Base-by-base conservation (phyloP, 2,329 filamentous ascomycete species). In the Penicillium frequentans region DNA sequence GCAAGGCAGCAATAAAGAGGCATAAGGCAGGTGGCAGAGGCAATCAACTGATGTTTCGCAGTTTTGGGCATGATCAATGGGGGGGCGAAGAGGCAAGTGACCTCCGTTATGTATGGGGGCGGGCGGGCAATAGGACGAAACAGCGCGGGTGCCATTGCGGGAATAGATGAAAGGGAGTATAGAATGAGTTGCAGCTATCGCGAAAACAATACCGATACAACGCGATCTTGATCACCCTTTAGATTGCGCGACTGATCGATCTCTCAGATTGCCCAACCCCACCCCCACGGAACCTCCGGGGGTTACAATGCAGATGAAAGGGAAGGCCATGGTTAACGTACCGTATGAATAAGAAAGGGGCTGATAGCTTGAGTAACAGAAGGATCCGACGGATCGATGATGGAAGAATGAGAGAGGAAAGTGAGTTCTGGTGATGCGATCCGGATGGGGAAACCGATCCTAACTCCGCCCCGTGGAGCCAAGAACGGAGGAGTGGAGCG, bases 401-500 rank as follows among this genome's bases (percentile, higher is more conserved):
- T 35, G 48, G 23, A 39, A 21, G 16, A 35, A 46, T 24, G 24
- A n/a, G 51, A 24, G 45, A 47, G 26, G 50, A 35, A 47, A 49
- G 50, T 55, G 39, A 45, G 50, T 50, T 52, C 35, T 47, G 53
- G 39, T 62, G 57, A 60, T 60, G 59, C 49, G 54, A 51, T 52
- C 55, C 55, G 57, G 53, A 60, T 55, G 55, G 54, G 58, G 54
- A 44, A 55, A 56, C 43, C 44, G 49, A 55, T 52, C 49, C 33
- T 48, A 60, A 60, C 60, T 62, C 60, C 60, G 43, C 48, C 54
- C 49, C 43, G 57, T 51, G 48, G 24, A 61, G 60, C 60, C 60
- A 62, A 62, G 60, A 61, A 58, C 58, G 60, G 58, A 56, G 60
- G 58, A 52, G 54, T 54, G 55, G 55, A 58, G 24, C n/a, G 55